Base-by-base conservation (phyloP, 176 grass and related monocot genomes). In the Echinochloa phyllopogon region DNA sequence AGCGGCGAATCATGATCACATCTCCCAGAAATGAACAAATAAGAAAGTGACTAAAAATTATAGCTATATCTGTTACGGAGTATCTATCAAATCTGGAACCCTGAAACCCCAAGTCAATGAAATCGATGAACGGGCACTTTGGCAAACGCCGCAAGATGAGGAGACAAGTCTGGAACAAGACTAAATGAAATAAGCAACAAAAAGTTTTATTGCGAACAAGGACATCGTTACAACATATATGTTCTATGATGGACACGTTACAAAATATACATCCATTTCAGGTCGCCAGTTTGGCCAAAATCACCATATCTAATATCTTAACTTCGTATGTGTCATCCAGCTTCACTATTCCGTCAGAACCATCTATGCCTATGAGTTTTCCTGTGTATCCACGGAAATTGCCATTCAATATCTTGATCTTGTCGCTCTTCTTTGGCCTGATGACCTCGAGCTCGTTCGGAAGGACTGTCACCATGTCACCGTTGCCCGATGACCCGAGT, bases 261-360 rank as follows among this genome's bases (percentile, higher is more conserved):
- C 42, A 69, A 65, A 83, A 91, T 91, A 84, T 87, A 91, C 63
- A 87, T 83, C 33, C 74, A 82, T 78, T 77, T 92, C 83, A 90
- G 17, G 74, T 85, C 16, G 94, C 89, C 72, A 94, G 71, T 76
- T 95, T 98, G 47, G 96, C 96, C 48, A 98, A 89, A 91, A 94
- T 88, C 77, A 88, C 88, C 89, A 98, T 90, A 77, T 98, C 96
- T 82, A 98, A 92, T 74, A 98, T 98, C 82, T 98, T 98, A 7
- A 98, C 96, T 52, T 95, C 96, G 21, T 90, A 94, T 49, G 96
- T 95, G 59, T 95, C 96, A 21, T 98, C 96, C 0, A 98, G 91
- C 63, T 94, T 98, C 45, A 98, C 96, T 56, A 98, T 96, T 62
- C 96, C 96, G 7, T 98, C 96, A 2, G 96, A 95, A 65, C 96